These are phyloP conservation scores for Asparagopsis taxiformis DNA, from an alignment of 31 red algal species.

Conservation along the genomic window DNA sequence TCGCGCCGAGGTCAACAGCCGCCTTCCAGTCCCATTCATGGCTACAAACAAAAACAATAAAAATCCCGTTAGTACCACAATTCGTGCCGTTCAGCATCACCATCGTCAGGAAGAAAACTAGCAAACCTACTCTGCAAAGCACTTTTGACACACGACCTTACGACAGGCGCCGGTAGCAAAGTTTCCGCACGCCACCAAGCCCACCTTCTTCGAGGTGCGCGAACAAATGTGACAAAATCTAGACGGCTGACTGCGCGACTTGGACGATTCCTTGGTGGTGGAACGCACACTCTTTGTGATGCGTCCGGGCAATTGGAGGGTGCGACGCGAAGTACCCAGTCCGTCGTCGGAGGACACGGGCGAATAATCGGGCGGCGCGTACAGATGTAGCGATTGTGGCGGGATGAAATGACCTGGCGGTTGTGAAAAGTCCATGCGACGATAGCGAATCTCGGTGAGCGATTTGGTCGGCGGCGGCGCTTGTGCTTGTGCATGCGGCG, in stretches of 20 bases:
- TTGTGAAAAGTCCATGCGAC: not conserved
- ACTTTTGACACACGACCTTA: conserved; percentile 66
- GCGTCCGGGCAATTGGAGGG: not conserved
- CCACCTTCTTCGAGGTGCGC: conserved; percentile 49
- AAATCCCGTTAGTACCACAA: too few species aligned
- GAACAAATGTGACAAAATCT: conserved; percentile 77
- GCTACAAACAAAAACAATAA: conserved; percentile 7
- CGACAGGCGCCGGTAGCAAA: conserved; percentile 47
- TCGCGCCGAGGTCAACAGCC: conserved; percentile 14
- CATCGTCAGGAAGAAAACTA: conserved; percentile 1
- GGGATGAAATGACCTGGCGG: not conserved
- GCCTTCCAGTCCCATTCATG: conserved; percentile 64
- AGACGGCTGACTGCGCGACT: conserved; percentile 25
- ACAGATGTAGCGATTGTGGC: not conserved
- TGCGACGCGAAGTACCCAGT: not conserved
- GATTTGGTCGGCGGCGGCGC: not conserved
- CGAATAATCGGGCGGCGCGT: not conserved
- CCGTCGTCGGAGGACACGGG: conserved; percentile 23
- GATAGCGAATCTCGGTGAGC: not conserved
- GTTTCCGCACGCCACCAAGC: conserved; percentile 47
- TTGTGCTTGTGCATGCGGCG: not conserved
- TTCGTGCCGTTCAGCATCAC: too few species aligned
- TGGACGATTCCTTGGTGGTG: conserved; percentile 12
- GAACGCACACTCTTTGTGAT: conserved; percentile 4
- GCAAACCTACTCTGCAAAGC: conserved; percentile 55